These are phyloP conservation scores for Pedinophyceae sp. DNA, from an alignment of 139 green algal genomes.

Conservation along the genomic window DNA sequence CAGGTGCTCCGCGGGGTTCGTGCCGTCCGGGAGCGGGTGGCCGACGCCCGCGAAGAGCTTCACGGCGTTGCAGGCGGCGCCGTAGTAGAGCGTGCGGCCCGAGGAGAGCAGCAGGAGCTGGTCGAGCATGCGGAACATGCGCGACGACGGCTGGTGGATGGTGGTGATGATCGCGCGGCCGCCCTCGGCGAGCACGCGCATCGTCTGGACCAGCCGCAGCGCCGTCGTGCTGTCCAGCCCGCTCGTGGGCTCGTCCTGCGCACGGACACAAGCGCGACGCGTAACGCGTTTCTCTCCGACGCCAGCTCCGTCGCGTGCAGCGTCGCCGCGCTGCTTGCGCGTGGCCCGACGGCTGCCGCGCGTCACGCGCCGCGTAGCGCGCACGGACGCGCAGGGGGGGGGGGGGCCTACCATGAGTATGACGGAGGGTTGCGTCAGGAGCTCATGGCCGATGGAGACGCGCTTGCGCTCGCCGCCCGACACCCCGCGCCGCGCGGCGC, in stretches of 20 bases:
- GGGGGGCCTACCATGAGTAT: conserved; percentile 84
- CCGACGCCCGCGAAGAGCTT: conserved; percentile 38
- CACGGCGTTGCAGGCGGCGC: conserved; percentile 19
- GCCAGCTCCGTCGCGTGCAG: too few relatives aligned
- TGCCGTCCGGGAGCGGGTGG: conserved; percentile 38
- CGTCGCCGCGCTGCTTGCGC: too few relatives aligned
- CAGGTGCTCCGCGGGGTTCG: conserved; percentile 63
- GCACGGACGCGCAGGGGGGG: too few relatives aligned
- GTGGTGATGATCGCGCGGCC: conserved; percentile 69
- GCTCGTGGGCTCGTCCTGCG: conserved; percentile 15
- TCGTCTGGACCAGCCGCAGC: conserved; percentile 58
- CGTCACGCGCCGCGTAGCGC: too few relatives aligned
- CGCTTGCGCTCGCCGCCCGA: conserved; percentile 88
- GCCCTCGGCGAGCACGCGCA: conserved; percentile 45
- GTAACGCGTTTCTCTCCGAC: too few relatives aligned
- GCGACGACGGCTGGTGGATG: conserved; percentile 81
- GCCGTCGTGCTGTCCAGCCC: conserved; percentile 82
- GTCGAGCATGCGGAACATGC: conserved; percentile 69
- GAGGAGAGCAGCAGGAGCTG: conserved; percentile 42
- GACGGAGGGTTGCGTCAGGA: conserved; percentile 83
- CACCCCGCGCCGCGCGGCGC: conserved; percentile 63
- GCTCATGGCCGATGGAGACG: conserved; percentile 66
- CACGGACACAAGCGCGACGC: too few relatives aligned
- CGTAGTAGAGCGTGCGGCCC: conserved; percentile 70
- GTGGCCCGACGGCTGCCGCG: too few relatives aligned